Base-by-base conservation (phyloP, 1,284 basidiomycete genomes). In the Fistulina hepatica region DNA sequence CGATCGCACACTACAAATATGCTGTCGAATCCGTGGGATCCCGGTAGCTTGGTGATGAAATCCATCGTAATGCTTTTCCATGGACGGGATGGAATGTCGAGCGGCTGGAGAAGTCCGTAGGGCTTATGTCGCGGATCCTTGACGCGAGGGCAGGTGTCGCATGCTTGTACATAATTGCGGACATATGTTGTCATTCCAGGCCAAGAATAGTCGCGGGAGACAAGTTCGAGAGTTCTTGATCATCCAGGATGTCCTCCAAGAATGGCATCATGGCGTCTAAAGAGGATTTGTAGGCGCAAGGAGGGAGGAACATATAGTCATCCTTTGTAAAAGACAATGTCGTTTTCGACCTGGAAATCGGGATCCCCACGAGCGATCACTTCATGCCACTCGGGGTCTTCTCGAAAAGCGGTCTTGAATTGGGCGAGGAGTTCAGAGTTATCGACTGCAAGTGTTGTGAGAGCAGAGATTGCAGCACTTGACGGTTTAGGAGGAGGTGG, bases 51-150 rank as follows among this genome's bases (percentile, higher is more conserved):
- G 8, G 48, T 52, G 28, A 67, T 63, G 44, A 56, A 51, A 44
- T 67, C 63, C 54, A 64, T 58, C 0, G 58, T 55, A 22, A 67
- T 53, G 1, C 47, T 50, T 2, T 28, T 23, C 59, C 59, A 67
- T 10, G 60, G 60, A 6, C 45, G 17, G 8, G 37, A 12, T 0
- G 54, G 49, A 6, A 52, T 42, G 1, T 46, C 44, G 3, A 58
- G 42, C 2, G 50, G 49, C 32, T 50, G 27, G 10, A 58, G 39
- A 3, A 44, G 31, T 4, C 57, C 52, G 27, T 50, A 51, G 5
- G 48, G 48, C 12, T 44, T 36, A 34, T 49, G 50, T 1, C 44
- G 41, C 3, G 40, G 36, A 3, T 37, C 8, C 32, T 62, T 60
- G 24, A 35, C 44, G 1, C 48, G 44, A 3, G 42, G 33, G 33